Evolutionary conservation across 2,329 filamentous ascomycete species (phyloP).

Genomic region (Paracoccidioides lutzii): DNA sequence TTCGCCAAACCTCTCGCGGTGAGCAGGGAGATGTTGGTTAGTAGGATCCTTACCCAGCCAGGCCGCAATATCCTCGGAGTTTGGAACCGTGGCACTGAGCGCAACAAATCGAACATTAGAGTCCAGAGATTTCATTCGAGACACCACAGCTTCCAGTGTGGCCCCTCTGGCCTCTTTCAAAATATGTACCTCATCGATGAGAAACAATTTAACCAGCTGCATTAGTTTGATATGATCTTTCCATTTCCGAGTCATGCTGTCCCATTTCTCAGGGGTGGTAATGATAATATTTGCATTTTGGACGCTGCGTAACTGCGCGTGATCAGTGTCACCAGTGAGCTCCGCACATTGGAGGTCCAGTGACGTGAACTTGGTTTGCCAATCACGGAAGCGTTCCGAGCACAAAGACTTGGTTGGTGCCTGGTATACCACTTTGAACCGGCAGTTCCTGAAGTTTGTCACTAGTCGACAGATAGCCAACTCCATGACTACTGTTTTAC

Average conservation of each 20-base stretch:
- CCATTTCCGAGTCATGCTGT: constrained; percentile 80
- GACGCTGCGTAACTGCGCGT: constrained; percentile 52
- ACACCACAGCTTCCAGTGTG: constrained; percentile 70
- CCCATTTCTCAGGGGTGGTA: constrained; percentile 85
- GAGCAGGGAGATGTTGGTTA: constrained; percentile 50
- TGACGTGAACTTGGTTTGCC: constrained; percentile 58
- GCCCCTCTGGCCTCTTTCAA: constrained; percentile 68
- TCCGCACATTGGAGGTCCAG: constrained; percentile 60
- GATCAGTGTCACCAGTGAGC: constrained; percentile 68
- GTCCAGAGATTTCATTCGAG: constrained; percentile 71
- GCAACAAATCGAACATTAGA: constrained; percentile 67
- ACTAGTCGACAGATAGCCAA: constrained; percentile 66
- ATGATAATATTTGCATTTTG: constrained; percentile 69
- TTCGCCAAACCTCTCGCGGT: constrained; percentile 59
- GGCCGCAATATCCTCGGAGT: constrained; percentile 62
- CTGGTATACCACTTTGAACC: constrained; percentile 74
- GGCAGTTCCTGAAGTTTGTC: constrained; percentile 40
- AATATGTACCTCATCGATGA: constrained; percentile 83
- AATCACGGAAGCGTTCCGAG: constrained; percentile 62
- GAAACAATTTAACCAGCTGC: constrained; percentile 61
- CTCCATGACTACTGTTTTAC: constrained; percentile 72
- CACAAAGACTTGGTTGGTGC: constrained; percentile 77
- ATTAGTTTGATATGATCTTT: constrained; percentile 64
- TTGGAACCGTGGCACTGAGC: constrained; percentile 71
- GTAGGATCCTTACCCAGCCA: constrained; percentile 61